A percentile compares a stretch with the other conserved stretches of the same genome.
Evolutionary conservation across 2,329 filamentous ascomycete species (phyloP).

Genomic region (Aureobasidium namibiae): DNA sequence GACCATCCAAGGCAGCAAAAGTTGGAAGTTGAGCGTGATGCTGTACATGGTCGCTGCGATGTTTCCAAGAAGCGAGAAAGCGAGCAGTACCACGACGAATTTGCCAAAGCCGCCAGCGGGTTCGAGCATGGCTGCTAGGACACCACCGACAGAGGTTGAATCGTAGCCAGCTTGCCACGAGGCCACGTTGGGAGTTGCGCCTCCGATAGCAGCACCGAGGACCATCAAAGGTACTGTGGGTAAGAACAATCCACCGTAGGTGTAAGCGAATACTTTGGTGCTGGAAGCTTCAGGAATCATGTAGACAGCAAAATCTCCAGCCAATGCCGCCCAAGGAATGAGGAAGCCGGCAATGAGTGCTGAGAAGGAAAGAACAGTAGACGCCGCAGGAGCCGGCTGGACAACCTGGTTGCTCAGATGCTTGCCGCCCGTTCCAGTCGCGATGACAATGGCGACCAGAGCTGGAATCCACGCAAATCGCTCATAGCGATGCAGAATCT

Average conservation of each 20-base stretch:
- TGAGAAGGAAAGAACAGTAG: slow-evolving; percentile 38
- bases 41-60: slow-evolving; percentile 40
- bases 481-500: slow-evolving; percentile 35
- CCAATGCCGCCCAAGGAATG: slow-evolving; percentile 46
- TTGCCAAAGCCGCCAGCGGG: slow-evolving; percentile 35
- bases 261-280: slow-evolving; percentile 31
- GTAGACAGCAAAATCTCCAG: slow-evolving; percentile 38
- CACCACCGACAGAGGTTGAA: slow-evolving; percentile 28
- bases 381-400: slow-evolving; percentile 35
- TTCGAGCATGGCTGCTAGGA: slow-evolving; percentile 33
- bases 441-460: slow-evolving; percentile 32
- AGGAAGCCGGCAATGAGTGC: slow-evolving; percentile 53
- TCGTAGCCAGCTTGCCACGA: slow-evolving; percentile 31
- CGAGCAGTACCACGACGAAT: slow-evolving; percentile 36
- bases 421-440: slow-evolving; percentile 33
- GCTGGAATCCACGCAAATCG: slow-evolving; percentile 36
- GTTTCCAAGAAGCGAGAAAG: slow-evolving; percentile 35
- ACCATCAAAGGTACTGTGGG: slow-evolving; percentile 30
- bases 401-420: slow-evolving; percentile 38
- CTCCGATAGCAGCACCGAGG: slow-evolving; percentile 35
- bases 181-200: slow-evolving; percentile 23
- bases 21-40: slow-evolving; percentile 34
- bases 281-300: slow-evolving; percentile 31
- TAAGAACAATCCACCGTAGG: slow-evolving; percentile 28
- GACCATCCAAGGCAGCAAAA: slow-evolving; percentile 27